phyloP scores from a whole-genome alignment of 106 monocot species.

The Cymbidium sinense region DNA sequence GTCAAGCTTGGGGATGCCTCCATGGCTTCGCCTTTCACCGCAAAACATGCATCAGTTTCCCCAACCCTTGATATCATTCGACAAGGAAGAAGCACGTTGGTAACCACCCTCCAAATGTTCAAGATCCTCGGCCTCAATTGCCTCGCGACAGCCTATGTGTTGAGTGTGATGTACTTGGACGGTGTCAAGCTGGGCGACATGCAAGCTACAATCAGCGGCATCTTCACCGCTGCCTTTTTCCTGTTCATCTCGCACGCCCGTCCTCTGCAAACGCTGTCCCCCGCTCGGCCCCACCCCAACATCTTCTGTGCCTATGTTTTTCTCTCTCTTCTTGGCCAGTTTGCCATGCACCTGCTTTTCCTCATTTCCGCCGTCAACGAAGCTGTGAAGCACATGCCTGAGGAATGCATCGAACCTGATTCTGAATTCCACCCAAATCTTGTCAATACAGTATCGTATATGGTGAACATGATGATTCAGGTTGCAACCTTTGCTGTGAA shows the following conservation, averaged over 20 bases:
- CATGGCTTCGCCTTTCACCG: slow-evolving; percentile 99
- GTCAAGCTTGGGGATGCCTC: slow-evolving; percentile 99
- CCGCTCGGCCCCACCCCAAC: slow-evolving; percentile 75
- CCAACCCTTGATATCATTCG: slow-evolving; percentile 96
- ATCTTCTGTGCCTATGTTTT: slow-evolving; percentile 94
- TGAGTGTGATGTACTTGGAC: slow-evolving; percentile 97
- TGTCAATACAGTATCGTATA: slow-evolving; percentile 95
- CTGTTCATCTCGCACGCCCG: slow-evolving; percentile 98
- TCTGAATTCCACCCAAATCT: slow-evolving; percentile 92
- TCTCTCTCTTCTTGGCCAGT: slow-evolving; percentile 89
- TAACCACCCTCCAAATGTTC: slow-evolving; percentile 99
- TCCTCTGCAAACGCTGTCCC: slow-evolving; percentile 74
- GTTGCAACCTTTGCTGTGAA: slow-evolving; percentile 98
- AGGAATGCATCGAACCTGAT: slow-evolving; percentile 96
- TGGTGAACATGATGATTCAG: slow-evolving; percentile 99
- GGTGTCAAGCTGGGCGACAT: slow-evolving; percentile 97
- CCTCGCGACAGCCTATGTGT: slow-evolving; percentile 94
- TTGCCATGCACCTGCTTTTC: slow-evolving; percentile 85
- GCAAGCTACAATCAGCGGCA: slow-evolving; percentile 92
- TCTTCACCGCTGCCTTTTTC: slow-evolving; percentile 97
- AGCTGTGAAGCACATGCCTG: slow-evolving; percentile 85
- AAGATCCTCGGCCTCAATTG: slow-evolving; percentile 99
- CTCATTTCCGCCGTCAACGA: slow-evolving; percentile 72
- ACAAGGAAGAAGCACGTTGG: slow-evolving; percentile 92
- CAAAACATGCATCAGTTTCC: slow-evolving; percentile 88